A percentile compares a stretch with the other conserved stretches of the same genome.
Evolutionary conservation across 495 filamentous ascomycete genomes (phyloP).

Genomic region (Gamarada debralockiae): DNA sequence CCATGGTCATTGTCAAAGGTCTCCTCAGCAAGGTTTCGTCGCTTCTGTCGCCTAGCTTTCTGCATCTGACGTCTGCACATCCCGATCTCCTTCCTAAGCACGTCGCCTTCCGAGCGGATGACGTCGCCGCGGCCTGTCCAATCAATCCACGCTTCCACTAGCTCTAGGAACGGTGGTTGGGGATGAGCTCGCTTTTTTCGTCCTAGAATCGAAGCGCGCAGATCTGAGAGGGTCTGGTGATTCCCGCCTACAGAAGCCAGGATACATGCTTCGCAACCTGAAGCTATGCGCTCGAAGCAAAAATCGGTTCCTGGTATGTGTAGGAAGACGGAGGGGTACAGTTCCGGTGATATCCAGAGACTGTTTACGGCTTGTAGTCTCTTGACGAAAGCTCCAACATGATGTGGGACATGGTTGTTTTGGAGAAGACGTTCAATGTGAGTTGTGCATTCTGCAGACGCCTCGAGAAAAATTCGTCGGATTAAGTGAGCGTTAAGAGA

Average conservation of each 20-base stretch:
- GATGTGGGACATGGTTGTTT: slow-evolving; percentile 13
- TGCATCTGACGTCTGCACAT: too few species aligned
- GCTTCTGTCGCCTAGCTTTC: not conserved
- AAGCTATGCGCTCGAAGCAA: slow-evolving; percentile 24
- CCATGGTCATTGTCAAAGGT: not conserved
- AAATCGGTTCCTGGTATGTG: not conserved
- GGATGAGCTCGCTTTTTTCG: slow-evolving; percentile 23
- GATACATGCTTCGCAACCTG: slow-evolving; percentile 43
- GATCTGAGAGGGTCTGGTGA: slow-evolving; percentile 28
- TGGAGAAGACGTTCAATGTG: slow-evolving; percentile 23
- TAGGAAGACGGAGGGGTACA: slow-evolving; percentile 23
- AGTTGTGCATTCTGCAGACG: slow-evolving; percentile 33
- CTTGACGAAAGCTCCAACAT: slow-evolving; percentile 26
- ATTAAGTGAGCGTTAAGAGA: slow-evolving; percentile 32
- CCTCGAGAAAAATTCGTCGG: slow-evolving; percentile 28
- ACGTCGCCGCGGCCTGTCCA: slow-evolving; percentile 1
- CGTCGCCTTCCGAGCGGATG: slow-evolving; percentile 2
- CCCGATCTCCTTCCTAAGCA: slow-evolving; percentile 5
- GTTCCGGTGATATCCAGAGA: slow-evolving; percentile 30
- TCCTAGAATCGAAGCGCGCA: slow-evolving; percentile 33
- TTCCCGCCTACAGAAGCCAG: slow-evolving; percentile 38
- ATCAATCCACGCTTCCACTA: slow-evolving; percentile 41
- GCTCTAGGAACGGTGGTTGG: slow-evolving; percentile 26
- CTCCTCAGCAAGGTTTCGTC: not conserved
- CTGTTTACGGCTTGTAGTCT: slow-evolving; percentile 30